These are phyloP conservation scores for Solanum chmielewskii DNA, from an alignment of 257 asterid species.

Conservation along the genomic window DNA sequence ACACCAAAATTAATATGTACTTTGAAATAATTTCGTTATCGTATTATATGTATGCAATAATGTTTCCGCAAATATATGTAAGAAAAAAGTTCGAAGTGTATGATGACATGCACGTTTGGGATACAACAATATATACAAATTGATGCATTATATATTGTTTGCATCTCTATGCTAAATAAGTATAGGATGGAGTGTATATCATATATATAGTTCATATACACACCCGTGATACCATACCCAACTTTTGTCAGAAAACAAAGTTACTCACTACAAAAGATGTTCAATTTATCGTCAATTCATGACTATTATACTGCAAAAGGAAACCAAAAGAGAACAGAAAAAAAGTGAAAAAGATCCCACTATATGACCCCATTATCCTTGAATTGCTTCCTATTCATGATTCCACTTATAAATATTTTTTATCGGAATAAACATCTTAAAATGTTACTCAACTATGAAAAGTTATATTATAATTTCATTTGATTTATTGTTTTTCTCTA, in stretches of 20 bases:
- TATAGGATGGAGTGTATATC: neutral
- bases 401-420: neutral
- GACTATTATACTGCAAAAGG: neutral
- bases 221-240: neutral
- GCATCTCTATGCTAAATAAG: neutral
- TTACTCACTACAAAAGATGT: neutral
- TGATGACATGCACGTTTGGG: neutral
- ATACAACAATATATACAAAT: neutral
- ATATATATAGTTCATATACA: neutral
- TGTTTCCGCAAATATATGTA: too few species aligned
- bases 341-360: neutral
- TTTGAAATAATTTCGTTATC: too few species aligned
- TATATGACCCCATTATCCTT: neutral
- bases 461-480: too few species aligned
- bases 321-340: neutral
- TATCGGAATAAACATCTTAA: too few species aligned
- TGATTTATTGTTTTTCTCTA: too few species aligned
- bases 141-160: neutral
- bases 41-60: too few species aligned
- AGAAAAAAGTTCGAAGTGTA: too few species aligned
- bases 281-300: neutral
- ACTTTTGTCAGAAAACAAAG: neutral
- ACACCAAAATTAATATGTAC: neutral
- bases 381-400: neutral
- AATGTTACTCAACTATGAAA: accelerated